A percentile compares a stretch with the other conserved stretches of the same genome.
These are phyloP conservation scores for Panaeolus papilionaceus DNA, from an alignment of 768 basidiomycete species.

Conservation along the genomic window DNA sequence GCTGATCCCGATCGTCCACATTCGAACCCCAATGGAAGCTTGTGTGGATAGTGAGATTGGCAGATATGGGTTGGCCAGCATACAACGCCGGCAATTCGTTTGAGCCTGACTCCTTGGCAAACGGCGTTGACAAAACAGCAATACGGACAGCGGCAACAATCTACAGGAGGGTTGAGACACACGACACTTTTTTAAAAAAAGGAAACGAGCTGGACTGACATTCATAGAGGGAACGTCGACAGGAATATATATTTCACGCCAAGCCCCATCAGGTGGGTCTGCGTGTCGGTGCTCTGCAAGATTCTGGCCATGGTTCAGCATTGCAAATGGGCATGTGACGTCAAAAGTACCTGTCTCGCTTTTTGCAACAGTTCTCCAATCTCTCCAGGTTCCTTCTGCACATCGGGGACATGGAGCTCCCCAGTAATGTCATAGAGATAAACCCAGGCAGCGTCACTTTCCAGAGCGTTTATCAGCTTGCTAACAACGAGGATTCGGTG, in stretches of 20 bases:
- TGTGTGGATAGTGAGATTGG: conserved; percentile 67
- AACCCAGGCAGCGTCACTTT: conserved; percentile 70
- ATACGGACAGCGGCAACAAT: conserved; percentile 70
- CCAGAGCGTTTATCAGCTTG: conserved; percentile 62
- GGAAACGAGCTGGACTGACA: conserved; percentile 41
- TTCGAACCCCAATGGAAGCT: conserved; percentile 79
- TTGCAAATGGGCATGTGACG: not conserved
- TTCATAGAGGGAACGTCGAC: conserved; percentile 83
- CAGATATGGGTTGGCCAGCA: conserved; percentile 88
- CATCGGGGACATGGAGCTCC: conserved; percentile 63
- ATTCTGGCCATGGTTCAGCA: conserved; percentile 34
- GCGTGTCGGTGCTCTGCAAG: conserved; percentile 51
- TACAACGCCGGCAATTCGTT: conserved; percentile 56
- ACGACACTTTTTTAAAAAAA: conserved; percentile 17
- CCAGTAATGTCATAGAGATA: conserved; percentile 74
- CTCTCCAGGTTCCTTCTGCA: conserved; percentile 37
- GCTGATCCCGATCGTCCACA: conserved; percentile 43
- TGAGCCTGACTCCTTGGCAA: conserved; percentile 35
- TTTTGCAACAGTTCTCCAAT: conserved; percentile 35
- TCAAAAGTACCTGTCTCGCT: conserved; percentile 38
- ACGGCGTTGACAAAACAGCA: conserved; percentile 51
- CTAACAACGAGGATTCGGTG: conserved; percentile 53
- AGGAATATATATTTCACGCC: conserved; percentile 80
- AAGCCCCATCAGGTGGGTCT: conserved; percentile 49
- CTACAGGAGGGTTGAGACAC: conserved; percentile 41